phyloP scores from a whole-genome alignment of 169 alveolate species.

The Eimeria nieschulzi region DNA sequence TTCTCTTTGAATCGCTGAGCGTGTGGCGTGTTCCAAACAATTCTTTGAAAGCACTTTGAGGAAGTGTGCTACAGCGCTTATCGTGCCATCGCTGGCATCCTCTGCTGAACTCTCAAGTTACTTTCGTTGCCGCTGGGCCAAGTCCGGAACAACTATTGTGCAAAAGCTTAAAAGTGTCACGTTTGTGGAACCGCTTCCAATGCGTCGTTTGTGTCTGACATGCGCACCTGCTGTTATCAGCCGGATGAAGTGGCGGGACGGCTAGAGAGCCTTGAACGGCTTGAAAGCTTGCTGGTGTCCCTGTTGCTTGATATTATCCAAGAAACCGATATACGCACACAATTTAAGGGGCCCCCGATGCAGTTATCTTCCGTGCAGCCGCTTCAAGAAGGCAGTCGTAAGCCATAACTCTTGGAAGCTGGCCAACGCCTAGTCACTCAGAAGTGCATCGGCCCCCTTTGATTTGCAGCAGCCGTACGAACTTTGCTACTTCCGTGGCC shows the following conservation, averaged over 20 bases:
- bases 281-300: not conserved
- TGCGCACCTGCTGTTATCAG: not conserved
- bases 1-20: too few relatives aligned
- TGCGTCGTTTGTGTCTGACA: too few relatives aligned
- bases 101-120: too few relatives aligned
- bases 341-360: not conserved
- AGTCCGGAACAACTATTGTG: too few relatives aligned
- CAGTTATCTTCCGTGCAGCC: not conserved
- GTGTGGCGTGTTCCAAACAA: not conserved
- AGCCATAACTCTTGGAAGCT: not conserved
- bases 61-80: too few relatives aligned
- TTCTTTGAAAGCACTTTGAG: not conserved
- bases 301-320: not conserved
- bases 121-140: too few relatives aligned
- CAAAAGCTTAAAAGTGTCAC: too few relatives aligned
- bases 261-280: slow-evolving; percentile 33
- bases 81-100: too few relatives aligned
- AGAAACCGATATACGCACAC: slow-evolving; percentile 4
- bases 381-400: slow-evolving; percentile 6
- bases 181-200: too few relatives aligned
- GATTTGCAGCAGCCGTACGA: too few relatives aligned
- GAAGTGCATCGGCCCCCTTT: too few relatives aligned
- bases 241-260: slow-evolving; percentile 37
- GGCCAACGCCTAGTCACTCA: too few relatives aligned
- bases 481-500: not conserved